Percentiles rank a stretch among this genome's conserved stretches.
Evolutionary conservation across 495 filamentous ascomycete genomes (phyloP).

Genomic region (Penicilliopsis zonata): DNA sequence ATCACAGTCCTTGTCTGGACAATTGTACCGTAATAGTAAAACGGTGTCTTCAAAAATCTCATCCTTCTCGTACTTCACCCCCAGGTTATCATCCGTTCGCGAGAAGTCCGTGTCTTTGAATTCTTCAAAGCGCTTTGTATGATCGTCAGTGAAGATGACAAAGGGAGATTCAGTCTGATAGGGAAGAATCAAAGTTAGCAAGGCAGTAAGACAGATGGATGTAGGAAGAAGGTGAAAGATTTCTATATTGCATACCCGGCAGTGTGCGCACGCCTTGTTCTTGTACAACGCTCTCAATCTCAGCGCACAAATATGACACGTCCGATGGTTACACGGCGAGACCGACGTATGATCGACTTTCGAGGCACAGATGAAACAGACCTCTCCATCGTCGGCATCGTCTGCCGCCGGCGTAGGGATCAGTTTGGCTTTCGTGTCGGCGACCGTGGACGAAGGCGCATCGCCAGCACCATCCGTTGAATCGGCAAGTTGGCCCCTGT

Average conservation of each 20-base stretch:
- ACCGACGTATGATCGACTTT: conserved; percentile 72
- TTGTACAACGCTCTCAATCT: conserved; percentile 88
- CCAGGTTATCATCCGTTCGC: conserved; percentile 66
- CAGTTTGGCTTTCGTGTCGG: conserved; percentile 13
- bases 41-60: conserved; percentile 83
- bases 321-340: conserved; percentile 87
- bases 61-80: conserved; percentile 77
- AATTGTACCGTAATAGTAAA: conserved; percentile 87
- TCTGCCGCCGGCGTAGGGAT: conserved; percentile 18
- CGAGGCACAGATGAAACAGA: conserved; percentile 96
- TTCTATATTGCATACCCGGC: conserved; percentile 48
- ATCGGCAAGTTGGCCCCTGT: conserved; percentile 7
- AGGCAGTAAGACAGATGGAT: not conserved
- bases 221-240: no score
- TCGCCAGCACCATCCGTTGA: conserved; percentile 1
- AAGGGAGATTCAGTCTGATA: conserved; percentile 60
- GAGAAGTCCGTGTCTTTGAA: conserved; percentile 62
- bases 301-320: conserved; percentile 90
- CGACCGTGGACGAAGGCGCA: conserved; percentile 5
- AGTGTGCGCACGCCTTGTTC: conserved; percentile 88
- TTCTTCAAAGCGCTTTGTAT: conserved; percentile 69
- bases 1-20: conserved; percentile 74
- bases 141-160: conserved; percentile 86
- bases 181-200: conserved; percentile 2
- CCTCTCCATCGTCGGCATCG: conserved; percentile 57